A percentile compares a stretch with the other conserved stretches of the same genome.
These are phyloP conservation scores for Pseudocercospora eumusae DNA, from an alignment of 2,329 filamentous ascomycete genomes.

Conservation along the genomic window DNA sequence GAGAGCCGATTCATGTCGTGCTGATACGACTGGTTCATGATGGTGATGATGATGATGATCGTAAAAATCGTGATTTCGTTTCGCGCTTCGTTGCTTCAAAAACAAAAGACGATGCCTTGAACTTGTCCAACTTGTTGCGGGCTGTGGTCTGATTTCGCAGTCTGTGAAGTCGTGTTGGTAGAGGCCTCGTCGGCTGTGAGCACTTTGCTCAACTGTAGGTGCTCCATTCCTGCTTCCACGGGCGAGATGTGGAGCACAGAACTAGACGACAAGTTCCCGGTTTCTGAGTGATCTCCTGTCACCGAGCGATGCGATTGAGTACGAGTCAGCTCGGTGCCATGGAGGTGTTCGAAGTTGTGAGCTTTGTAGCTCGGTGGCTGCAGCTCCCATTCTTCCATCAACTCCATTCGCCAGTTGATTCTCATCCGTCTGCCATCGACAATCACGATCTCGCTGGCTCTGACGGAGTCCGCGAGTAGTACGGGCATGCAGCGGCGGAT, in stretches of 20 bases:
- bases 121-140: conserved; percentile 16
- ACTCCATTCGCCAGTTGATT: conserved; percentile 47
- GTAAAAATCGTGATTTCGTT: not conserved
- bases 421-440: conserved; percentile 46
- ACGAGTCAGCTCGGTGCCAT: conserved; percentile 16
- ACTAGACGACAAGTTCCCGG: conserved; percentile 23
- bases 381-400: conserved; percentile 46
- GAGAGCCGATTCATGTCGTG: not conserved
- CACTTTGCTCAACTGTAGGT: conserved; percentile 29
- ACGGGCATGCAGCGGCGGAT: conserved; percentile 51
- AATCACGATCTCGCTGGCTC: conserved; percentile 51
- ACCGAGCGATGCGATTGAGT: conserved; percentile 25
- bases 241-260: conserved; percentile 28
- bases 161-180: conserved; percentile 2
- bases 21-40: not conserved
- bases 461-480: conserved; percentile 46
- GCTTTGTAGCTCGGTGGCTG: conserved; percentile 49
- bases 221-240: conserved; percentile 23
- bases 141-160: conserved; percentile 10
- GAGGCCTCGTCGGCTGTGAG: conserved; percentile 15
- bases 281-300: conserved; percentile 17
- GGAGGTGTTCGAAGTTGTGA: conserved; percentile 30
- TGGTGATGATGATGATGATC: too few relatives aligned
- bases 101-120: conserved; percentile 34
- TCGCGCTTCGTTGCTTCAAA: conserved; percentile 16